Percentiles rank a stretch among this genome's conserved stretches.
These are phyloP conservation scores for Penicillium hesseltinei DNA, from an alignment of 2,329 filamentous ascomycete species.

Conservation along the genomic window DNA sequence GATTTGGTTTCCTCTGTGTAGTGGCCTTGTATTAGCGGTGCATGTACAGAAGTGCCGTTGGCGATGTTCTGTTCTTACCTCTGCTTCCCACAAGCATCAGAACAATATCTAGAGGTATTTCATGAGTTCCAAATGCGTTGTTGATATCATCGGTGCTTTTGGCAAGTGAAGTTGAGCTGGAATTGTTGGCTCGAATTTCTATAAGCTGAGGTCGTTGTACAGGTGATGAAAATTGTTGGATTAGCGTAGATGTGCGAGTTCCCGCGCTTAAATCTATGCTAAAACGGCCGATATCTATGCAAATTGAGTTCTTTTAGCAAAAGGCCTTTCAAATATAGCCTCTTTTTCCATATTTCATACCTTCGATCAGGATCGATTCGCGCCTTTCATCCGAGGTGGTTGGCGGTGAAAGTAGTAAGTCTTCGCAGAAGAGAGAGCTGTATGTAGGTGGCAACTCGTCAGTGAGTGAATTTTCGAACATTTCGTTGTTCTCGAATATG, in stretches of 20 bases:
- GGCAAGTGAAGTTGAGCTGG: neutral
- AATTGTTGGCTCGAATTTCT: neutral
- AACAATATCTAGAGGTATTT: constrained; percentile 4
- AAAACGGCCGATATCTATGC: neutral
- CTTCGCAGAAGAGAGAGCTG: neutral
- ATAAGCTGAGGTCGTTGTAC: neutral
- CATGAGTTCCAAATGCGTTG: neutral
- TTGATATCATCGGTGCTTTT: neutral
- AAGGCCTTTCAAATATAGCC: neutral
- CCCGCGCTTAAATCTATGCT: constrained; percentile 9
- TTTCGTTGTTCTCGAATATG: neutral
- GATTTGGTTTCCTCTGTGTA: constrained; percentile 9
- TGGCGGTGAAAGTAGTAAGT: neutral
- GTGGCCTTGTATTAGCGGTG: neutral
- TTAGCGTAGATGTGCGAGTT: neutral
- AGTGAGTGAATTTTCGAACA: neutral
- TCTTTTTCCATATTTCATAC: neutral
- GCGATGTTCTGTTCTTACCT: neutral
- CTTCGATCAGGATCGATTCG: neutral
- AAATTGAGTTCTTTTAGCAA: neutral
- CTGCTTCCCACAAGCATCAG: constrained; percentile 11
- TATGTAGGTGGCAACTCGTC: neutral
- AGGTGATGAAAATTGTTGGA: neutral
- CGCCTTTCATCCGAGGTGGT: neutral
- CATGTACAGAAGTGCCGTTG: neutral